Conservation (phyloP, 768 basidiomycete species). For the Coprinellus micaceus region DNA sequence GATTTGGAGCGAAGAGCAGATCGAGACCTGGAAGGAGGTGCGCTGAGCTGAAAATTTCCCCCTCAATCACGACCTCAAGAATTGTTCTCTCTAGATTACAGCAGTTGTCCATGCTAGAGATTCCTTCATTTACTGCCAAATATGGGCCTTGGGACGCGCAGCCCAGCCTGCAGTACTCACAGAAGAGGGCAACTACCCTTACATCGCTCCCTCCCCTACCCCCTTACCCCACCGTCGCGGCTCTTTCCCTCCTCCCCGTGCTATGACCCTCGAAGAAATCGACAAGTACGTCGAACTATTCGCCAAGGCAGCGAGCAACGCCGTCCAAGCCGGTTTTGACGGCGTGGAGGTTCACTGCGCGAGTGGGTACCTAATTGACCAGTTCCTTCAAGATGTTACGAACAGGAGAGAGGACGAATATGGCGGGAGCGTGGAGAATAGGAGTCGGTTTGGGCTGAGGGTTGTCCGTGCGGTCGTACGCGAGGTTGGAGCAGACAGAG, state of each 20-base stretch:
- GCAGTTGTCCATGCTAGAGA: slow-evolving; percentile 35
- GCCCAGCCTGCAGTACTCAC: slow-evolving; percentile 32
- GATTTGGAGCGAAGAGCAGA: slow-evolving; percentile 61
- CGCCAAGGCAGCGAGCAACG: slow-evolving; percentile 52
- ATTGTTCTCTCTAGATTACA: slow-evolving; percentile 38
- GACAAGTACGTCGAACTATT: slow-evolving; percentile 47
- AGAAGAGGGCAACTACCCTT: slow-evolving; percentile 28
- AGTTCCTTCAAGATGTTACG: slow-evolving; percentile 56
- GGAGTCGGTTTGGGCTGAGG: slow-evolving; percentile 54
- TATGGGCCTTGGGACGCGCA: slow-evolving; percentile 52
- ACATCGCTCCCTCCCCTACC: slow-evolving; percentile 28
- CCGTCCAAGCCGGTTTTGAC: slow-evolving; percentile 63
- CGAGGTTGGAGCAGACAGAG: slow-evolving; percentile 51
- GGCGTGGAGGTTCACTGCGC: slow-evolving; percentile 46
- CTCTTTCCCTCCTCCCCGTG: slow-evolving; percentile 29
- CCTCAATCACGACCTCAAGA: background rate
- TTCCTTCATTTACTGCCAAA: slow-evolving; percentile 47
- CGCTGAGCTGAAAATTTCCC: slow-evolving; percentile 14
- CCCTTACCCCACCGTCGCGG: slow-evolving; percentile 1
- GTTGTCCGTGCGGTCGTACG: slow-evolving; percentile 47
- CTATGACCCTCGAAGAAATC: slow-evolving; percentile 46
- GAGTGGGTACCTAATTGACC: slow-evolving; percentile 51
- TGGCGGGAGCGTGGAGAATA: slow-evolving; percentile 62
- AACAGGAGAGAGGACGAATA: slow-evolving; percentile 63
- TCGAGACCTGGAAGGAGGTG: slow-evolving; percentile 54